A percentile compares a stretch with the other conserved stretches of the same genome.
Conservation (phyloP, 352 stramenopile species). For the Globisporangium alternatum region DNA sequence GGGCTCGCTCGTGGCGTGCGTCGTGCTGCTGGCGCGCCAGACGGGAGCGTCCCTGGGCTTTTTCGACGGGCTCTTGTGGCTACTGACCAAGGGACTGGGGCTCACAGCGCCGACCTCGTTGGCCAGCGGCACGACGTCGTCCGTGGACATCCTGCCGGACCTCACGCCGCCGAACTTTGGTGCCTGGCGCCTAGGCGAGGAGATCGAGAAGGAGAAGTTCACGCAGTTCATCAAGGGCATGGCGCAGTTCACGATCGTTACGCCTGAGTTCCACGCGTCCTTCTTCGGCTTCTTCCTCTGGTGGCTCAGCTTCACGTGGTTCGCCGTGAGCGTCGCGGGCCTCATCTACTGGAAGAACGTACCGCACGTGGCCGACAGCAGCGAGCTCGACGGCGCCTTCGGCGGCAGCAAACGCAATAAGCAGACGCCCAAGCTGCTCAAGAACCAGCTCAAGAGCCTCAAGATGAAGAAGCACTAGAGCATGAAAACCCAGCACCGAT, state of each 20-base stretch:
- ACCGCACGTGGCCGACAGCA: constrained; percentile 24
- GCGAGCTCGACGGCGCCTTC: neutral
- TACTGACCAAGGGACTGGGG: constrained; percentile 25
- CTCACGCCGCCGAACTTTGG: constrained; percentile 42
- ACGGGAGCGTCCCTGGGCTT: constrained; percentile 48
- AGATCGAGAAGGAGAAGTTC: constrained; percentile 42
- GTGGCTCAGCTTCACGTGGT: constrained; percentile 55
- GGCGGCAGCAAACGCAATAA: constrained; percentile 33
- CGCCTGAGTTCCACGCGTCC: constrained; percentile 53
- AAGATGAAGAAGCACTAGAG: constrained; percentile 59
- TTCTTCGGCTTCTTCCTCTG: constrained; percentile 67
- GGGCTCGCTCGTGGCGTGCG: constrained; percentile 34
- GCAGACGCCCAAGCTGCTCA: constrained; percentile 62
- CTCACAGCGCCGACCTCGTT: constrained; percentile 18
- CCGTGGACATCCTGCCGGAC: constrained; percentile 31
- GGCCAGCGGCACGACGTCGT: constrained; percentile 8
- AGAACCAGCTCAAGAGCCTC: constrained; percentile 70
- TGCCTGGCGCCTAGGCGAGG: constrained; percentile 51
- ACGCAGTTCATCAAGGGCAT: constrained; percentile 63
- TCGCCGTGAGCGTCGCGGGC: constrained; percentile 37
- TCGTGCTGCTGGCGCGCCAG: constrained; percentile 56
- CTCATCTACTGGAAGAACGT: constrained; percentile 75
- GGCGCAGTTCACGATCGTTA: constrained; percentile 55
- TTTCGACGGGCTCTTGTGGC: constrained; percentile 23
- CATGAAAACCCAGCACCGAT: neutral